These are phyloP conservation scores for Penicillium desertorum DNA, from an alignment of 495 filamentous ascomycete species.

Conservation along the genomic window DNA sequence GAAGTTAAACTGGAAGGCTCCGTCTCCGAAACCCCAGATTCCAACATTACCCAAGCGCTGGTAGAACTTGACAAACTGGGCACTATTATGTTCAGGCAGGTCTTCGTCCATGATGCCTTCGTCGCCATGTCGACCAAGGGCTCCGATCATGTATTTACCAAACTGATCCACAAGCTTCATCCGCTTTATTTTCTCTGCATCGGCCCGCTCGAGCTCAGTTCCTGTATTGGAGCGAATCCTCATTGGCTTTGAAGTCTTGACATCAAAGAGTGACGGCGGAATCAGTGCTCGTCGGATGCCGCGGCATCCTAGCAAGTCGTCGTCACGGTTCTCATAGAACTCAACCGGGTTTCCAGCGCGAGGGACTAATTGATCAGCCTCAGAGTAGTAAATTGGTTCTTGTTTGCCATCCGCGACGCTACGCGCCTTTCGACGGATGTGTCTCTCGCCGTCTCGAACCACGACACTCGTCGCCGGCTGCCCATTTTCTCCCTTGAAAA, in stretches of 20 bases:
- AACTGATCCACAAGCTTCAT: conserved; percentile 88
- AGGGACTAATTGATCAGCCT: conserved; percentile 65
- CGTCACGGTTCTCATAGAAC: conserved; percentile 74
- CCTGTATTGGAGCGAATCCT: conserved; percentile 51
- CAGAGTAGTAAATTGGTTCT: conserved; percentile 52
- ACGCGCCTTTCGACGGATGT: conserved; percentile 52
- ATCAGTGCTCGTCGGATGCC: conserved; percentile 65
- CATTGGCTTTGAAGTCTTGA: conserved; percentile 38
- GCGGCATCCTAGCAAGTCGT: conserved; percentile 39
- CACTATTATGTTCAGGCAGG: conserved; percentile 33
- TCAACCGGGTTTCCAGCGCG: conserved; percentile 64
- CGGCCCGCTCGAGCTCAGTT: conserved; percentile 53
- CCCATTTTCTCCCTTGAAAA: conserved; percentile 65
- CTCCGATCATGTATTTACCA: conserved; percentile 86
- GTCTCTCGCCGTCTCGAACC: conserved; percentile 60
- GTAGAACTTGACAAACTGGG: conserved; percentile 81
- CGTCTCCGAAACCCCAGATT: conserved; percentile 86
- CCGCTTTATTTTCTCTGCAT: conserved; percentile 67
- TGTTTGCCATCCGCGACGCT: conserved; percentile 56
- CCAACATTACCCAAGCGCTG: conserved; percentile 84
- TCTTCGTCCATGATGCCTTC: conserved; percentile 36
- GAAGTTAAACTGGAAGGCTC: conserved; percentile 93
- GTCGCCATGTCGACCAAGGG: conserved; percentile 51
- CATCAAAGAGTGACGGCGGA: conserved; percentile 58
- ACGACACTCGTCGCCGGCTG: conserved; percentile 66